Conservation (phyloP, 2,329 filamentous ascomycete species). For the Aspergillus jensenii region DNA sequence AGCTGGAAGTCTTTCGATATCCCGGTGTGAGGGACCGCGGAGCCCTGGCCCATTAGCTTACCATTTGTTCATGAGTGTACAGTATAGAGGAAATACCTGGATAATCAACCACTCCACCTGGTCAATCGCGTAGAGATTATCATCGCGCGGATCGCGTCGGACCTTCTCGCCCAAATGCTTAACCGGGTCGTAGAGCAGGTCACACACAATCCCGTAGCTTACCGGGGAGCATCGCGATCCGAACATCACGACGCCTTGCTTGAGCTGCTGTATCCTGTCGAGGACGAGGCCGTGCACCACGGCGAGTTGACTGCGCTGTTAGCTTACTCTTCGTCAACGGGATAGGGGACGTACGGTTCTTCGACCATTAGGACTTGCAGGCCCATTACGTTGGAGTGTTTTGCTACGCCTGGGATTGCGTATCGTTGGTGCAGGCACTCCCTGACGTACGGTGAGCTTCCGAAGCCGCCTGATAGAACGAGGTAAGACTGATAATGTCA, state of each 20-base stretch:
- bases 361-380: conserved; percentile 32
- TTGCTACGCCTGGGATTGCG: conserved; percentile 11
- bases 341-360: conserved; percentile 28
- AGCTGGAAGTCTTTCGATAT: conserved; percentile 28
- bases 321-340: not conserved
- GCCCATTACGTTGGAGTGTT: conserved; percentile 17
- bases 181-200: conserved; percentile 29
- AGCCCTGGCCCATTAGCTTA: conserved; percentile 14
- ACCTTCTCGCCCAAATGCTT: conserved; percentile 29
- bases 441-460: conserved; percentile 32
- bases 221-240: conserved; percentile 32
- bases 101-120: conserved; percentile 39
- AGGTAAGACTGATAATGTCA: conserved; percentile 25
- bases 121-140: conserved; percentile 30
- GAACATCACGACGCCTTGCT: conserved; percentile 27
- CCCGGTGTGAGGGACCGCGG: conserved; percentile 21
- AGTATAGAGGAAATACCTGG: conserved; percentile 21
- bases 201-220: conserved; percentile 38
- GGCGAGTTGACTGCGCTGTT: conserved; percentile 24
- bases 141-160: conserved; percentile 31
- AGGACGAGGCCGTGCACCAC: conserved; percentile 37
- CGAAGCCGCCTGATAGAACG: conserved; percentile 35
- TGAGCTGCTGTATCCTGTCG: conserved; percentile 33
- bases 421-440: conserved; percentile 26
- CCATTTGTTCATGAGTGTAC: not conserved